Evolutionary conservation across 805 yeast genomes (phyloP), one percentile per base, ranked within the genome.

Genomic region (Metschnikowia baotianmanensis): DNA sequence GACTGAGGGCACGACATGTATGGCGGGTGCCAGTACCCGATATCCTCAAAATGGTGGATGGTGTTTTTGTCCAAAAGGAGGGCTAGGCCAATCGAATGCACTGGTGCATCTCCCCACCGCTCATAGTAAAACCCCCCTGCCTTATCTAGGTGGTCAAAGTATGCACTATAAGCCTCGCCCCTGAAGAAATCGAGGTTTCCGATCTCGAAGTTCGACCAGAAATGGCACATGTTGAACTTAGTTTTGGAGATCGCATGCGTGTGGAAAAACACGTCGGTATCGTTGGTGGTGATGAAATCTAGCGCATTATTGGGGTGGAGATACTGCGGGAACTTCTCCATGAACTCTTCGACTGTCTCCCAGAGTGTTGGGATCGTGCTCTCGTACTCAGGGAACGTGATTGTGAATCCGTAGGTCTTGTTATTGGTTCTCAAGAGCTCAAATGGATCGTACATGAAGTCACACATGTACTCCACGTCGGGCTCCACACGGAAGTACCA

Each of bases 151-250:
- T 39, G 53, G 13, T 74, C 57, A 50, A 78, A 77, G 47, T 65
- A 72, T 8, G 63, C 57, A 25, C 59, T 53, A 53, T 78, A 79
- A 1, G 70, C 69, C 36, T 66, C 60, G 17, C 76, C 61, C 38
- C 81, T 56, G 54, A 70, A 71, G 49, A 77, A 77, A 44, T 74
- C 63, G 43, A 79, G 55, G 52, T 74, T 74, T 2, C 68, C 80
- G 31, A 79, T 69, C 51, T 79, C 85, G 50, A 79, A 79, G 54
- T 79, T 79, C 18, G 83, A 75, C 84, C 84, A 78, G 55, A 82
- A 86, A 59, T 86, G 95, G 57, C 95, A 86, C 53, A 76, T 57
- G 56, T 85, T 86, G 61, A 81, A 86, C n/a, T 40, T 31, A 5
- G 52, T 38, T 28, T 38, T 38, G 8, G 60, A 48, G 17, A 22